Percentiles rank a stretch among this genome's conserved stretches.
Conservation (phyloP, 805 yeast species). For the Candida easanensis region DNA sequence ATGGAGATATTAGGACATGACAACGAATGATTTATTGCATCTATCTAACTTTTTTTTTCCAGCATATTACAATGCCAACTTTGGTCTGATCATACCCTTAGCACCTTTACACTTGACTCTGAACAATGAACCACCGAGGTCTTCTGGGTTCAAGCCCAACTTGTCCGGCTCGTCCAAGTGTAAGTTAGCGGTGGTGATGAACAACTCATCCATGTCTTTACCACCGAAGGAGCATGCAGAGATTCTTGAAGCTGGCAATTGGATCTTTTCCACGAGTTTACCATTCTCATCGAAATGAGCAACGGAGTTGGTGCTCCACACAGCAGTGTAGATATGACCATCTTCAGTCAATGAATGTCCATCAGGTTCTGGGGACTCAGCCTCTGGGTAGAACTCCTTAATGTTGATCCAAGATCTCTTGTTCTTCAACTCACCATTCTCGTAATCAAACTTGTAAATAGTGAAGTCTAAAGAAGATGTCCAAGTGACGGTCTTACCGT, state of each 20-base stretch:
- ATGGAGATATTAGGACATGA: conserved; percentile 19
- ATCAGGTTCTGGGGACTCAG: conserved; percentile 66
- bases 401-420: conserved; percentile 39
- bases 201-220: conserved; percentile 49
- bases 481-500: conserved; percentile 42
- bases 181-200: conserved; percentile 64
- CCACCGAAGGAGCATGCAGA: conserved; percentile 76
- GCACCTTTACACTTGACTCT: conserved; percentile 38
- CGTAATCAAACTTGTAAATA: conserved; percentile 47
- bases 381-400: conserved; percentile 24
- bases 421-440: conserved; percentile 38
- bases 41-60: neutral
- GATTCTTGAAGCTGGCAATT: conserved; percentile 57
- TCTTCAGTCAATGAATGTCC: conserved; percentile 61
- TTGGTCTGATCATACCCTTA: conserved; percentile 31
- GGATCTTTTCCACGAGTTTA: conserved; percentile 44
- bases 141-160: conserved; percentile 35
- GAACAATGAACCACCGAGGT: conserved; percentile 61
- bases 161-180: conserved; percentile 39
- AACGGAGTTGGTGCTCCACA: conserved; percentile 60
- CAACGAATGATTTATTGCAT: neutral
- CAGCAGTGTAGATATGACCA: conserved; percentile 59
- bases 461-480: conserved; percentile 49
- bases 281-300: conserved; percentile 52
- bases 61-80: conserved; percentile 10